Evolutionary conservation across 257 asterid species (phyloP).

Genomic region (Fraxinus excelsior): DNA sequence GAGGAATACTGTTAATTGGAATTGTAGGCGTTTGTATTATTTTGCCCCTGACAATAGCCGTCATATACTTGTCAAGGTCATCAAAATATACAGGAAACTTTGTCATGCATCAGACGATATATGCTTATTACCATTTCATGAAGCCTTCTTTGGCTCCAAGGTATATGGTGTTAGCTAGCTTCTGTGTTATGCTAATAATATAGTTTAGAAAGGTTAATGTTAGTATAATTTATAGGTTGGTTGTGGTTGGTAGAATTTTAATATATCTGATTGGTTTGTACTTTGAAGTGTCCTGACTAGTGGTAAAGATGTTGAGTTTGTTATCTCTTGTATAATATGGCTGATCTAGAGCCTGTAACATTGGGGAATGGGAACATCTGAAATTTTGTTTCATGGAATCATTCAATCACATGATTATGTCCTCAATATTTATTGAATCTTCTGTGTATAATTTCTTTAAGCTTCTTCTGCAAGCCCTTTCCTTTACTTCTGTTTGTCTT

Average conservation of each 20-base stretch:
- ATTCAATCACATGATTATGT: not conserved
- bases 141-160: constrained; percentile 99
- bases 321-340: constrained; percentile 10
- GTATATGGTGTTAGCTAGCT: constrained; percentile 38
- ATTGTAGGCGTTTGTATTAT: constrained; percentile 97
- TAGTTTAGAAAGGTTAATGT: constrained; percentile 9
- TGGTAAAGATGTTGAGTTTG: constrained; percentile 9
- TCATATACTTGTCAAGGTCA: constrained; percentile 88
- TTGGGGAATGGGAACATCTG: constrained; percentile 14
- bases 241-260: constrained; percentile 14
- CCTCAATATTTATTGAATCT: not conserved
- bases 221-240: constrained; percentile 15
- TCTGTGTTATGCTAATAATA: constrained; percentile 6
- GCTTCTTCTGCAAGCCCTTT: not conserved
- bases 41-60: constrained; percentile 85
- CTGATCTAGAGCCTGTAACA: not conserved
- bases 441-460: not conserved
- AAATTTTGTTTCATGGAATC: not conserved
- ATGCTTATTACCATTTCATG: constrained; percentile 90
- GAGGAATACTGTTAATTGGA: constrained; percentile 90
- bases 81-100: constrained; percentile 96
- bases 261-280: constrained; percentile 1
- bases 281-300: constrained; percentile 12
- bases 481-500: not conserved
- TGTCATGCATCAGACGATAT: constrained; percentile 94